Evolutionary conservation across 352 stramenopile genomes (phyloP).

Genomic region (Phytophthora ohioensis): DNA sequence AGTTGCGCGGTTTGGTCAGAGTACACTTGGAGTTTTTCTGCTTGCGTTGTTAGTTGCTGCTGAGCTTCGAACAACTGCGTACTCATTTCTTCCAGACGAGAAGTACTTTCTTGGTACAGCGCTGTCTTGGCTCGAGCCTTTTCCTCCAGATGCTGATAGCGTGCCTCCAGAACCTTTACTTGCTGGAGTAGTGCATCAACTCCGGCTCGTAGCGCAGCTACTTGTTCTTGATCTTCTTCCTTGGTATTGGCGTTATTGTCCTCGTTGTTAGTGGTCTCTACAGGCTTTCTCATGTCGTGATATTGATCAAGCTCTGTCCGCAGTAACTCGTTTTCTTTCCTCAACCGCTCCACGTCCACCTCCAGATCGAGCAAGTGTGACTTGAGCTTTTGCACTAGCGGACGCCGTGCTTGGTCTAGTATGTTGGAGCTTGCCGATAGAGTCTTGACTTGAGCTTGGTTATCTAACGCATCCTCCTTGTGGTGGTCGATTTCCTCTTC

Average conservation of each 20-base stretch:
- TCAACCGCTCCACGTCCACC: slow-evolving; percentile 54
- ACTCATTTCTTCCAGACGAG: slow-evolving; percentile 49
- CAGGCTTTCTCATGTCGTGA: slow-evolving; percentile 5
- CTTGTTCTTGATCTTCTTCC: slow-evolving; percentile 31
- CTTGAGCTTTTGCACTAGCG: slow-evolving; percentile 52
- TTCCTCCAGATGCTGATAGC: slow-evolving; percentile 55
- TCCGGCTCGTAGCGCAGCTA: slow-evolving; percentile 28
- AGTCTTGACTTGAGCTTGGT: slow-evolving; percentile 2
- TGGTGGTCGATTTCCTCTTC: background rate
- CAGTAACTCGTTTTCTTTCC: slow-evolving; percentile 66
- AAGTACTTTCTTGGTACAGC: slow-evolving; percentile 51
- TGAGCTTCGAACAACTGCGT: slow-evolving; percentile 53
- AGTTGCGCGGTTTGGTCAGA: slow-evolving; percentile 44
- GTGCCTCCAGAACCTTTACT: slow-evolving; percentile 62
- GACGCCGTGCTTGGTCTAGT: slow-evolving; percentile 10
- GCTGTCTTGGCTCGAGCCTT: slow-evolving; percentile 46
- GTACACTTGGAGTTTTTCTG: slow-evolving; percentile 46
- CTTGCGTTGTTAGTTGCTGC: slow-evolving; percentile 50
- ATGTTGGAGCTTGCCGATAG: background rate
- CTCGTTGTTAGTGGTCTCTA: background rate
- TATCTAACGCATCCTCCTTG: background rate
- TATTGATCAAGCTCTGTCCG: slow-evolving; percentile 36
- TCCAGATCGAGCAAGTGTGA: slow-evolving; percentile 52
- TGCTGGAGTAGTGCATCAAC: slow-evolving; percentile 51
- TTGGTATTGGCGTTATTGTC: background rate